phyloP scores from a whole-genome alignment of 768 basidiomycete species.

The Jaapia argillacea region DNA sequence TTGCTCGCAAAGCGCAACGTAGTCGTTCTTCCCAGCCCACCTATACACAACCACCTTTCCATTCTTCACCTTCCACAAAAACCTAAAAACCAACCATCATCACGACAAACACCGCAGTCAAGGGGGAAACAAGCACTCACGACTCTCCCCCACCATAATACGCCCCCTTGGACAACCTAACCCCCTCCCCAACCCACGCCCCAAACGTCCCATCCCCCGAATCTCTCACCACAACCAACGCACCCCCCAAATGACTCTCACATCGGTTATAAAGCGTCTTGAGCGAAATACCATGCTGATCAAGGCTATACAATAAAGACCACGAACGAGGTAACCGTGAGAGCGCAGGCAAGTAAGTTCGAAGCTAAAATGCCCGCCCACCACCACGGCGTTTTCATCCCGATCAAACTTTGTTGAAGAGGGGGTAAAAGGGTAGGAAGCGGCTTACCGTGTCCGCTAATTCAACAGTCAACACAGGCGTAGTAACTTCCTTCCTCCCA shows the following conservation, averaged over 20 bases:
- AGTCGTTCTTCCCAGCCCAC: conserved; percentile 86
- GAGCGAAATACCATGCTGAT: conserved; percentile 91
- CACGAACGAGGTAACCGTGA: conserved; percentile 60
- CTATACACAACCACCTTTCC: conserved; percentile 50
- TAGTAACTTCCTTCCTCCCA: conserved; percentile 48
- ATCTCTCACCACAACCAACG: conserved; percentile 61
- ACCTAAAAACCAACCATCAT: conserved; percentile 31
- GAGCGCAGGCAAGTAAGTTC: conserved; percentile 63
- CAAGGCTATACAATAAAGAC: conserved; percentile 81
- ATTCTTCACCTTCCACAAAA: conserved; percentile 58
- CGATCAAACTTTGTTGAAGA: background rate
- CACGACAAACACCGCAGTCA: background rate
- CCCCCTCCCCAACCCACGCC: conserved; percentile 70
- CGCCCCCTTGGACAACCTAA: conserved; percentile 45
- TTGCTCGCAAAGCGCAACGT: conserved; percentile 78
- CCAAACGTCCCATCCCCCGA: conserved; percentile 63
- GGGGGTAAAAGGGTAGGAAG: conserved; percentile 2
- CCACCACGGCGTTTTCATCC: background rate
- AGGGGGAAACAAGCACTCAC: conserved; percentile 32
- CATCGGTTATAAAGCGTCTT: conserved; percentile 76
- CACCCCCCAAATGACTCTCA: conserved; percentile 33
- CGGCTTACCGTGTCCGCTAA: conserved; percentile 53
- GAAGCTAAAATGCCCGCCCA: conserved; percentile 15
- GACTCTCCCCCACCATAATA: conserved; percentile 91
- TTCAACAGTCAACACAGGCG: conserved; percentile 35